phyloP scores from a whole-genome alignment of 148 eudicot genomes.

The Diospyros kaki region DNA sequence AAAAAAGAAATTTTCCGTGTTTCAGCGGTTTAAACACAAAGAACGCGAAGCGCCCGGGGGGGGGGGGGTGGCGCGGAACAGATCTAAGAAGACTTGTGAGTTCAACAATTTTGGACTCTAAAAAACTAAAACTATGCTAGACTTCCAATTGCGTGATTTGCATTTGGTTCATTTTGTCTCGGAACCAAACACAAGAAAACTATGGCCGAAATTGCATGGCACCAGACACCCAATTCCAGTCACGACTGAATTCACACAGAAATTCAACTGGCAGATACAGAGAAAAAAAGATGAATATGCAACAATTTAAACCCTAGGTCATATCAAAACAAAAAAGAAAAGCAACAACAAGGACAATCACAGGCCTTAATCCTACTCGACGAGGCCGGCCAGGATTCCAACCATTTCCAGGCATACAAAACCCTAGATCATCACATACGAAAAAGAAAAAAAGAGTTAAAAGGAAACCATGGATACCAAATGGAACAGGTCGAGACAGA shows the following conservation, averaged over 20 bases:
- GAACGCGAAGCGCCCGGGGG: background rate
- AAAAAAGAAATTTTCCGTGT: background rate
- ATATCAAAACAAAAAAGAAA: background rate
- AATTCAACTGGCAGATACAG: background rate
- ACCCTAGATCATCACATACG: too few species aligned
- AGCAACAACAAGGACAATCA: too few species aligned
- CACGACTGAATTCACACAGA: background rate
- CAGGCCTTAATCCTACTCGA: too few species aligned
- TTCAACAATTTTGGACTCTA: background rate
- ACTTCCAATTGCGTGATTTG: background rate
- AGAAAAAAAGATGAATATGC: background rate
- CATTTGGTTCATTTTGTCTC: background rate
- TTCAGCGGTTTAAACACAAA: background rate
- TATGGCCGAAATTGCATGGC: background rate
- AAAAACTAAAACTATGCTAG: background rate
- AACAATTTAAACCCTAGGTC: conserved; percentile 1
- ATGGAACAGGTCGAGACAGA: background rate
- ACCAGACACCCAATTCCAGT: background rate
- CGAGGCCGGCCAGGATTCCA: too few species aligned
- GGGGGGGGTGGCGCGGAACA: background rate
- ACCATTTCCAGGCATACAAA: too few species aligned
- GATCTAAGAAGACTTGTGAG: background rate
- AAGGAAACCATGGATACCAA: background rate
- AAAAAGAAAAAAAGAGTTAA: too few species aligned
- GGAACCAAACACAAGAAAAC: background rate